Base-by-base conservation (phyloP, 2,329 filamentous ascomycete species). In the Xylaria sp. region DNA sequence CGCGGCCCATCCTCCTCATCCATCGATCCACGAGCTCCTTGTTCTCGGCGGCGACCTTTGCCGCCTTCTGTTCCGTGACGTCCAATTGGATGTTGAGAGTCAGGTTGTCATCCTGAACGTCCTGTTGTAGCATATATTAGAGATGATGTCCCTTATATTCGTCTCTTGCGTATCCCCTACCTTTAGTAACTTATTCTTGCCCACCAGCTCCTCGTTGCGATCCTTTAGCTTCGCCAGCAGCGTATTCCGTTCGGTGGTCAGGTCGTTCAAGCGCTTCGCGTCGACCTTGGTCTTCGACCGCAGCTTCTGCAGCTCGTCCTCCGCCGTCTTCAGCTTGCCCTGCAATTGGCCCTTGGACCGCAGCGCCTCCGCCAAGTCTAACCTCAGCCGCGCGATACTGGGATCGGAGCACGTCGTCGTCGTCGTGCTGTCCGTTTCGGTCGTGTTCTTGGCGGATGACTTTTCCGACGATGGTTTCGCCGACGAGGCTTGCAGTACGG, bases 81-180 rank as follows among this genome's bases (percentile, higher is more conserved):
- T 94, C 92, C 40, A 97, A 79, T 72, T 97, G 90, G 61, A 97
- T 78, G 63, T 92, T 92, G 43, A 97, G 75, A 1, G 91, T 88
- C 46, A 96, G 87, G 73, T 96, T 87, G 72, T 99, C 94, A 72
- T 97, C 92, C 74, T 97, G 93, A 48, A 96, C 87, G 66, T 93
- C 84, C 82, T 88, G 64, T 41, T 52, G 34, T 13, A 19, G 21
- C 59, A 34, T 57, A 49, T 24, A 24, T 18, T 11, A 47, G 21
- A 20, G 39, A 16, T 16, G 13, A 20, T 19, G 9, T 45, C 11
- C 21, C 7, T 6, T n/a, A 13, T 42, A 18, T 13, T 3, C n/a
- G 39, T 24, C 18, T 43, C 34, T 19, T 18, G 11, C 39, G 9
- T 16, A 43, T 11, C 2, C 11, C 76, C 44, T 73, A 88, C 86